phyloP scores from a whole-genome alignment of 768 basidiomycete species.

The Boletus reticulatus region DNA sequence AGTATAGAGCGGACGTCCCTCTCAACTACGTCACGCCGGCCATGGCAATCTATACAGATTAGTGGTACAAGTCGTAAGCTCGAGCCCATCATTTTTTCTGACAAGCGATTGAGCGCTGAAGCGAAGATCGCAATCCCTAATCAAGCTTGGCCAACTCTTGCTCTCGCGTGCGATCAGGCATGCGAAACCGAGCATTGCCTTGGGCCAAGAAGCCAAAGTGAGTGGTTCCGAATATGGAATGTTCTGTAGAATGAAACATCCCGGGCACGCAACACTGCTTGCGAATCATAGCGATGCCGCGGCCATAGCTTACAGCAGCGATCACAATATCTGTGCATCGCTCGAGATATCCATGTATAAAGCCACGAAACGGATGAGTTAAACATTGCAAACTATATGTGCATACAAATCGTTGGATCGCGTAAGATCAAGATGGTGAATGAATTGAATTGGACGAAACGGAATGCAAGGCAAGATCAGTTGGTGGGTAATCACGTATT shows the following conservation, averaged over 20 bases:
- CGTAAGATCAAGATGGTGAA: constrained; percentile 17
- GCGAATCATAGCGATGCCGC: constrained; percentile 18
- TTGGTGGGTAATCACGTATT: constrained; percentile 31
- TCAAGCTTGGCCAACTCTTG: constrained; percentile 1
- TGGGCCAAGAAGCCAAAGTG: neutral
- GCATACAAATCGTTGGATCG: constrained; percentile 31
- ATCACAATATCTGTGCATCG: constrained; percentile 14
- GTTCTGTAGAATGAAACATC: constrained; percentile 23
- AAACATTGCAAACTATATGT: constrained; percentile 19
- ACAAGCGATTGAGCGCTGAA: constrained; percentile 10
- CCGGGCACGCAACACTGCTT: constrained; percentile 6
- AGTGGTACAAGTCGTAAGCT: constrained; percentile 2
- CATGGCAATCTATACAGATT: constrained; percentile 22
- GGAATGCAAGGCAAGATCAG: constrained; percentile 14
- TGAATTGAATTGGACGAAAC: constrained; percentile 3
- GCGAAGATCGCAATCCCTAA: constrained; percentile 7
- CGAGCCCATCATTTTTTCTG: constrained; percentile 4
- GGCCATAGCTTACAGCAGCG: constrained; percentile 9
- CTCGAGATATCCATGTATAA: constrained; percentile 8
- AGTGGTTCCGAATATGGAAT: constrained; percentile 25
- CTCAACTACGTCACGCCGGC: constrained; percentile 26
- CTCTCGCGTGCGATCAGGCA: constrained; percentile 1
- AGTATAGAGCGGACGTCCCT: constrained; percentile 20
- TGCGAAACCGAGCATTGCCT: constrained; percentile 20
- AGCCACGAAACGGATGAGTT: constrained; percentile 1